Percentiles rank a stretch among this genome's conserved stretches.
phyloP scores from a whole-genome alignment of 352 stramenopile species.

The Phytophthora rubi region DNA sequence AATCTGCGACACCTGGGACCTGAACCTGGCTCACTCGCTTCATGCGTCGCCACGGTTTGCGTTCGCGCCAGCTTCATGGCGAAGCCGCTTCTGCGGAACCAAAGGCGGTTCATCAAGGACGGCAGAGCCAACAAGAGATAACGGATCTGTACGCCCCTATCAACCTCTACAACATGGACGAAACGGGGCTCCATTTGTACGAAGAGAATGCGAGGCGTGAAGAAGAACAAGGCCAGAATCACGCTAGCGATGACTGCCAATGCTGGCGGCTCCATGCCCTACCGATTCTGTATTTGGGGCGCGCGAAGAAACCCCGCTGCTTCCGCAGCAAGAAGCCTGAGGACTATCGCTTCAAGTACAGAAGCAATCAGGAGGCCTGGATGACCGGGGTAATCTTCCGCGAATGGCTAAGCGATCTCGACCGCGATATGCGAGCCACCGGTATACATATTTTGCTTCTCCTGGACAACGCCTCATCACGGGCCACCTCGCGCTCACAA shows the following conservation, averaged over 20 bases:
- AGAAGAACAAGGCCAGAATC: background rate
- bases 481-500: background rate
- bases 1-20: conserved; percentile 6
- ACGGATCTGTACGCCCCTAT: conserved; percentile 5
- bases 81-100: conserved; percentile 6
- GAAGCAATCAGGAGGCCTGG: background rate
- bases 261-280: no score
- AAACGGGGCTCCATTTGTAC: background rate
- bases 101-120: background rate
- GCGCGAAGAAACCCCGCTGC: no score
- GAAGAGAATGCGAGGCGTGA: background rate
- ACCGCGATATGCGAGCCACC: background rate
- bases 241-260: background rate
- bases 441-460: background rate
- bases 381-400: background rate
- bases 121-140: background rate
- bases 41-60: background rate
- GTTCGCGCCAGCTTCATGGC: background rate
- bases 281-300: no score
- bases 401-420: background rate
- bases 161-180: conserved; percentile 3
- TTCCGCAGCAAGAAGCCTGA: no score
- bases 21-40: conserved; percentile 10
- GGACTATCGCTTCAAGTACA: background rate
- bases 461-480: background rate